These are phyloP conservation scores for Vitis amurensis DNA, from an alignment of 164 flowering plant species.

Conservation along the genomic window DNA sequence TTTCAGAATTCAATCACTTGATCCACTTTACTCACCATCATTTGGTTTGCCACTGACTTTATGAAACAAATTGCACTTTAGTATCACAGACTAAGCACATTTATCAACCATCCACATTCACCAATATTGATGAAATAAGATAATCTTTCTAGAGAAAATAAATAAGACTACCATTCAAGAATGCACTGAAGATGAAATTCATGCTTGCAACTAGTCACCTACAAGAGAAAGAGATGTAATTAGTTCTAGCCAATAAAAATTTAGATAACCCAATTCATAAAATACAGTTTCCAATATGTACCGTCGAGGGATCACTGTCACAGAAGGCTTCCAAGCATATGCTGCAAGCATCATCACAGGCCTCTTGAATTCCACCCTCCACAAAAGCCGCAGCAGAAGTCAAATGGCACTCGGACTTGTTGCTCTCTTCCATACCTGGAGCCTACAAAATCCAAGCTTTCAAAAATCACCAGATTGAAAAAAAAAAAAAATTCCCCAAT, in stretches of 20 bases:
- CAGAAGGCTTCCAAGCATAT: constrained; percentile 88
- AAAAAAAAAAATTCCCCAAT: no score
- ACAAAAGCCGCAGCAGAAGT: constrained; percentile 95
- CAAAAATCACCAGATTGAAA: no score
- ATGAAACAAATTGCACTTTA: no score
- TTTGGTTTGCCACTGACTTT: no score
- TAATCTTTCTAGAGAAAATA: no score
- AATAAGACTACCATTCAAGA: constrained; percentile 71
- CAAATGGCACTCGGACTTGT: constrained; percentile 53
- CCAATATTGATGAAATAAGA: no score
- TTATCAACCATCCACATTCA: no score
- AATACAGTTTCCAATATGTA: constrained; percentile 13
- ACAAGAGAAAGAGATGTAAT: constrained; percentile 13
- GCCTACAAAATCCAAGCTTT: constrained; percentile 17
- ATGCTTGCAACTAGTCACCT: constrained; percentile 94
- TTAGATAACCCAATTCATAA: background rate
- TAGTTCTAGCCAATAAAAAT: no score
- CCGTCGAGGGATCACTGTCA: constrained; percentile 90
- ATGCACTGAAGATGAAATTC: constrained; percentile 99
- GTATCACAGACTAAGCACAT: no score
- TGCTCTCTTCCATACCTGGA: constrained; percentile 52
- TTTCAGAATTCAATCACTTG: no score
- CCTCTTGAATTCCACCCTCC: constrained; percentile 95
- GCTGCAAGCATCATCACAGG: constrained; percentile 98
- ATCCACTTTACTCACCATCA: no score